phyloP scores from a whole-genome alignment of 305 asterid genomes.

The Rubia tinctorum region DNA sequence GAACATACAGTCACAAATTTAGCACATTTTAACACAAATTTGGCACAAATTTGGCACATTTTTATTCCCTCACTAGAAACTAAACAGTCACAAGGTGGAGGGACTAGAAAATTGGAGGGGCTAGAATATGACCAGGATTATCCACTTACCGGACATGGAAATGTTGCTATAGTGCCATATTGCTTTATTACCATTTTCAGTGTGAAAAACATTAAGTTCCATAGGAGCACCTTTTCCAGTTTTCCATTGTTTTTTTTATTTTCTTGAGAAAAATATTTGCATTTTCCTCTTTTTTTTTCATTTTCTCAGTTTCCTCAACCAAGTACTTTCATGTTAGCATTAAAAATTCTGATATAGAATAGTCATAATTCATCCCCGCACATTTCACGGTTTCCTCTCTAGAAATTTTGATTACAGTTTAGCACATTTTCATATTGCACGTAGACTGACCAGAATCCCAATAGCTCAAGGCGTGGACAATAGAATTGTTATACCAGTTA shows the following conservation, averaged over 20 bases:
- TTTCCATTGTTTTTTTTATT: neutral
- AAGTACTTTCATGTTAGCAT: neutral
- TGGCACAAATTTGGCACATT: neutral
- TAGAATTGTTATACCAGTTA: no score
- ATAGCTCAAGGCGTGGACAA: no score
- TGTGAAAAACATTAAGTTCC: slow-evolving; percentile 10
- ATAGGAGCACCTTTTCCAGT: neutral
- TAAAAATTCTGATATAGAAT: neutral
- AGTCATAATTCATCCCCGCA: no score
- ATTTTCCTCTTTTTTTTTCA: neutral
- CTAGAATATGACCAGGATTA: slow-evolving; percentile 2
- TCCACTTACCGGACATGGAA: slow-evolving; percentile 1
- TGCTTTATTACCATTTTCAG: slow-evolving; percentile 19
- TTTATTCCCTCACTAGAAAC: neutral
- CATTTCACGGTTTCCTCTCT: no score
- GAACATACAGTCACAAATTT: neutral
- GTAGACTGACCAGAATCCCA: no score
- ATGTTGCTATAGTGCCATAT: slow-evolving; percentile 2
- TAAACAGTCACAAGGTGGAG: neutral
- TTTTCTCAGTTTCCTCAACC: neutral
- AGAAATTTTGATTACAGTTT: no score
- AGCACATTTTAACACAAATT: neutral
- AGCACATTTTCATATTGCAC: no score
- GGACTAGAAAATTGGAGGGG: neutral
- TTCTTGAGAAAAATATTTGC: neutral